Evolutionary conservation across 768 basidiomycete species (phyloP).

Genomic region (Lactarius evosmus): DNA sequence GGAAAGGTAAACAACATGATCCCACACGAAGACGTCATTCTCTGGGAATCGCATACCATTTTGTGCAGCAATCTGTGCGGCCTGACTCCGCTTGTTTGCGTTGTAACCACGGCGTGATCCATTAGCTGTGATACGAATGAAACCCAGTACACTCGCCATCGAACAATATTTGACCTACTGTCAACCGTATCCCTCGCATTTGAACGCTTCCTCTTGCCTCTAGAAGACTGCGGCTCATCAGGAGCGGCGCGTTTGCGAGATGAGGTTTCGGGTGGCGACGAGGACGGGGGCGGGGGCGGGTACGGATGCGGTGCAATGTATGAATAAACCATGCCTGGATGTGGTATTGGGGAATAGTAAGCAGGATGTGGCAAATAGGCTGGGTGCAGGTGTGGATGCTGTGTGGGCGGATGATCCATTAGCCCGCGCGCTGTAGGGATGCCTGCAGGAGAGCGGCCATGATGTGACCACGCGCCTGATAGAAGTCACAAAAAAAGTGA

Average conservation of each 20-base stretch:
- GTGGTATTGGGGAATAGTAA: constrained; percentile 19
- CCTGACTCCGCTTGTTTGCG: constrained; percentile 69
- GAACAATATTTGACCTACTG: constrained; percentile 3
- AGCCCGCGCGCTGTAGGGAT: constrained; percentile 7
- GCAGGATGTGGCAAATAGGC: constrained; percentile 21
- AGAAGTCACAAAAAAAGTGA: constrained; percentile 11
- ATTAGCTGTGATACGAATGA: constrained; percentile 20
- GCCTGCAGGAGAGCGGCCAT: constrained; percentile 13
- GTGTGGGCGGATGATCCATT: constrained; percentile 9
- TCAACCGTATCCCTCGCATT: constrained; percentile 22
- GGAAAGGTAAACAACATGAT: constrained; percentile 22
- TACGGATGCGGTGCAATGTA: constrained; percentile 20
- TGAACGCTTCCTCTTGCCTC: constrained; percentile 19
- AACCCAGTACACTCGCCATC: neutral
- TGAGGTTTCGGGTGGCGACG: constrained; percentile 3
- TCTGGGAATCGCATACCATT: constrained; percentile 46
- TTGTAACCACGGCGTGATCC: constrained; percentile 65
- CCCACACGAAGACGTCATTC: constrained; percentile 16
- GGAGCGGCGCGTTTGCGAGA: constrained; percentile 17
- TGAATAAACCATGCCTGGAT: constrained; percentile 22
- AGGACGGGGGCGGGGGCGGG: neutral
- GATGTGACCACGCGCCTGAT: constrained; percentile 20
- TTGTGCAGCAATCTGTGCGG: constrained; percentile 60
- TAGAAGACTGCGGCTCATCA: constrained; percentile 15
- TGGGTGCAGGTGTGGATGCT: constrained; percentile 12